These are phyloP conservation scores for Apostasia shenzhenica DNA, from an alignment of 106 monocot species.

Conservation along the genomic window DNA sequence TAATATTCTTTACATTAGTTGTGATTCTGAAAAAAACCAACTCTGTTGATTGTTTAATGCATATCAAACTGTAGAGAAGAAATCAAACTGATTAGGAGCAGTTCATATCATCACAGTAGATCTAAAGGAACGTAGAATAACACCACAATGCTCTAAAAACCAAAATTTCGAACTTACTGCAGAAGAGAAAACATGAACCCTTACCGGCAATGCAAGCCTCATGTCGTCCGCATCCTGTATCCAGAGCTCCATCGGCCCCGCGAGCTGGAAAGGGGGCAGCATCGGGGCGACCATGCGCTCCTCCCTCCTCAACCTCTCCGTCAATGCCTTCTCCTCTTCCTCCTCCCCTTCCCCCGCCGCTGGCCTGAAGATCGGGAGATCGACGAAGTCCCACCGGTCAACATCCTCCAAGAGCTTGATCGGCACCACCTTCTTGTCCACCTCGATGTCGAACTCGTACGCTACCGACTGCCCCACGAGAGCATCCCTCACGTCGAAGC, in stretches of 20 bases:
- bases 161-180: background rate
- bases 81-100: no score
- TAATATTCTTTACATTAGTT: no score
- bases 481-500: slow-evolving; percentile 77
- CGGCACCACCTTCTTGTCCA: slow-evolving; percentile 68
- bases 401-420: slow-evolving; percentile 80
- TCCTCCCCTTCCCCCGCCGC: slow-evolving; percentile 20
- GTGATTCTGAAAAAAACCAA: no score
- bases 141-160: no score
- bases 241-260: slow-evolving; percentile 96
- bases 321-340: slow-evolving; percentile 33
- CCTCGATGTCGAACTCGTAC: slow-evolving; percentile 81
- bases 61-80: no score
- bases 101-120: no score
- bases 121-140: no score
- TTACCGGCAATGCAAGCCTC: slow-evolving; percentile 87
- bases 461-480: slow-evolving; percentile 71
- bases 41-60: no score
- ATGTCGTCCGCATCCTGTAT: slow-evolving; percentile 94
- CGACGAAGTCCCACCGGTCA: slow-evolving; percentile 59
- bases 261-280: slow-evolving; percentile 75
- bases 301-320: slow-evolving; percentile 21
- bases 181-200: slow-evolving; percentile 2
- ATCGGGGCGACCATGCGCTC: slow-evolving; percentile 29
- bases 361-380: slow-evolving; percentile 39